Base-by-base conservation (phyloP, 2,329 filamentous ascomycete species). In the Penicillium sp. region DNA sequence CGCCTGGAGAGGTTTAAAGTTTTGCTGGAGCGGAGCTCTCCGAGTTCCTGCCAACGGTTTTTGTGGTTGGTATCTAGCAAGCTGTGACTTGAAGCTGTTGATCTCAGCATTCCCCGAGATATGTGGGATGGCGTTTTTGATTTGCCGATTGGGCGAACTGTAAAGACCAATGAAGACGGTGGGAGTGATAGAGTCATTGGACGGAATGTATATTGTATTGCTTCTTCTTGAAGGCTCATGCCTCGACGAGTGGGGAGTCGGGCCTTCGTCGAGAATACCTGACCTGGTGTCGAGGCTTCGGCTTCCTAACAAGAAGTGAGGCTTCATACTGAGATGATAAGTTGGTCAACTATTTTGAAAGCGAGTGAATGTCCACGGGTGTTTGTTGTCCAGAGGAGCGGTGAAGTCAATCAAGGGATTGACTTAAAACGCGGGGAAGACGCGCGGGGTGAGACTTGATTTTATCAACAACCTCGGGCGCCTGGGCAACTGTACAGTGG, bases 1-100 rank as follows among this genome's bases (percentile, higher is more conserved):
- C 44, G 75, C 76, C 60, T 82, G 80, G 7, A 70, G 56, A 50
- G 71, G 54, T 28, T 68, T 74, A 6, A 65, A 56, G 12, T 70
- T 75, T 37, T 77, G 73, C 35, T 78, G 77, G 48, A 86, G 67
- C 3, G 83, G 82, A 17, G 71, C 74, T 40, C 80, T 75, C 44
- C 61, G 59, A 2, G 67, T 58, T 5, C 54, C 56, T 12, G 57
- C 50, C 7, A 61, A 41, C 5, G 63, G 59, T 36, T 64, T 68
- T 33, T 67, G 67, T 11, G 62, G 60, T 17, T 67, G 64, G 40
- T 65, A 67, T 59, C 73, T 75, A 31, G 64, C 62, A 61, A 74
- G 70, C 28, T 66, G 69, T 30, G 68, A 61, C 35, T 73, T 73
- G n/a, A 74, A 57, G 8, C 61, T 70, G 6, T 69, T 70, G 9